phyloP scores from a whole-genome alignment of 2,329 filamentous ascomycete species.

The Huntiella decipiens region DNA sequence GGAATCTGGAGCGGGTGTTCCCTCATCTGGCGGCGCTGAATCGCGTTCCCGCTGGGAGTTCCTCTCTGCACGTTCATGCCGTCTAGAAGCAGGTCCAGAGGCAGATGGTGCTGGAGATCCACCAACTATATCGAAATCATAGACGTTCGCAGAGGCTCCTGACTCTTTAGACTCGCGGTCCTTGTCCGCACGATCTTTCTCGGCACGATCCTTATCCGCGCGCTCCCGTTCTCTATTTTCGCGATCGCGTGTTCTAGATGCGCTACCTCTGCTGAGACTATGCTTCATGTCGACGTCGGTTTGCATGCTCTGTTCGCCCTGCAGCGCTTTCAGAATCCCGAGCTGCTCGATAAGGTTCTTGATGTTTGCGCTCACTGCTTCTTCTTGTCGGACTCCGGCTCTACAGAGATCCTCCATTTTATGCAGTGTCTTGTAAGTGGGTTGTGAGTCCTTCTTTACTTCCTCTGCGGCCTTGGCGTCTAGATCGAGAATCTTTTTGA shows the following conservation, averaged over 20 bases:
- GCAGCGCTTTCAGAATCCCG: constrained; percentile 23
- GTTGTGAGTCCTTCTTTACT: constrained; percentile 18
- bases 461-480: constrained; percentile 24
- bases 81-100: constrained; percentile 15
- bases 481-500: constrained; percentile 21
- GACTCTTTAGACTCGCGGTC: constrained; percentile 12
- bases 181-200: constrained; percentile 15
- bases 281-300: constrained; percentile 2
- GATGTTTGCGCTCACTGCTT: constrained; percentile 21
- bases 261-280: background rate
- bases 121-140: constrained; percentile 26
- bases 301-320: constrained; percentile 22
- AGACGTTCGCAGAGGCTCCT: constrained; percentile 19
- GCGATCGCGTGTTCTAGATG: constrained; percentile 8
- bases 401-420: constrained; percentile 25
- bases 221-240: constrained; percentile 8
- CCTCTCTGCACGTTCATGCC: constrained; percentile 19
- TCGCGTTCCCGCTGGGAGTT: constrained; percentile 22
- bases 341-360: constrained; percentile 24
- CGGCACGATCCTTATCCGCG: constrained; percentile 12
- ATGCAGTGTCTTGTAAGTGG: constrained; percentile 17
- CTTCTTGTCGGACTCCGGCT: constrained; percentile 24
- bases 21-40: constrained; percentile 26
- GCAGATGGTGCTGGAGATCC: constrained; percentile 28
- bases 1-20: constrained; percentile 33